These are phyloP conservation scores for Paralagenidium karlingii DNA, from an alignment of 352 stramenopile species.

Conservation along the genomic window DNA sequence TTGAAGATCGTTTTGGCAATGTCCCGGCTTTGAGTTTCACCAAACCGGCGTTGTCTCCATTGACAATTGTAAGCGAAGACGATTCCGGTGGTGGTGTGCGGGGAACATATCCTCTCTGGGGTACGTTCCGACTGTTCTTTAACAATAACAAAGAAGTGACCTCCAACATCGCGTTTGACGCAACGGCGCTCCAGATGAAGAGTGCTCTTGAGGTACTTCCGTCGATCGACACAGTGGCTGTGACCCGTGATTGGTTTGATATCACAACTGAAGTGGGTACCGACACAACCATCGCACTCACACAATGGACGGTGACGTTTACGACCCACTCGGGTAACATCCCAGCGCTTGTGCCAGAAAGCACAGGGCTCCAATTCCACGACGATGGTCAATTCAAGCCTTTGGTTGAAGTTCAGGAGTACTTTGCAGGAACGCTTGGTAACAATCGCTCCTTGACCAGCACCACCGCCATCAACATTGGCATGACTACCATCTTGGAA, in stretches of 20 bases:
- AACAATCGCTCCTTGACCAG: constrained; percentile 52
- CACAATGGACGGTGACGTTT: constrained; percentile 71
- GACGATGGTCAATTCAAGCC: constrained; percentile 36
- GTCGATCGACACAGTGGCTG: constrained; percentile 65
- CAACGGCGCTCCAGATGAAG: constrained; percentile 26
- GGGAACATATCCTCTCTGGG: constrained; percentile 80
- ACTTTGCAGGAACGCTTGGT: constrained; percentile 31
- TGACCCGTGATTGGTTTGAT: constrained; percentile 60
- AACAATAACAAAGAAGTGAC: constrained; percentile 35
- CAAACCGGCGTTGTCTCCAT: constrained; percentile 9
- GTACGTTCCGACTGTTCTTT: constrained; percentile 59
- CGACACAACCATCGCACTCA: constrained; percentile 20
- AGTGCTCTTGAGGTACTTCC: constrained; percentile 64
- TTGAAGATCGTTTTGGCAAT: constrained; percentile 45
- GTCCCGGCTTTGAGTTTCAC: constrained; percentile 29
- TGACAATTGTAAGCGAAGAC: constrained; percentile 26
- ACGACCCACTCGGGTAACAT: constrained; percentile 32
- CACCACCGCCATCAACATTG: constrained; percentile 22
- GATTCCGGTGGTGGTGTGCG: constrained; percentile 39
- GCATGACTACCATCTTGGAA: constrained; percentile 30
- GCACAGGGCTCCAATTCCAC: constrained; percentile 17
- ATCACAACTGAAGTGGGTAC: constrained; percentile 23
- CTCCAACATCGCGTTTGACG: constrained; percentile 47
- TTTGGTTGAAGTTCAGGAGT: constrained; percentile 34
- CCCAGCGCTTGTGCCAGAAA: constrained; percentile 27